Base-by-base conservation (phyloP, 139 green algal species). In the Volvox reticuliferus region DNA sequence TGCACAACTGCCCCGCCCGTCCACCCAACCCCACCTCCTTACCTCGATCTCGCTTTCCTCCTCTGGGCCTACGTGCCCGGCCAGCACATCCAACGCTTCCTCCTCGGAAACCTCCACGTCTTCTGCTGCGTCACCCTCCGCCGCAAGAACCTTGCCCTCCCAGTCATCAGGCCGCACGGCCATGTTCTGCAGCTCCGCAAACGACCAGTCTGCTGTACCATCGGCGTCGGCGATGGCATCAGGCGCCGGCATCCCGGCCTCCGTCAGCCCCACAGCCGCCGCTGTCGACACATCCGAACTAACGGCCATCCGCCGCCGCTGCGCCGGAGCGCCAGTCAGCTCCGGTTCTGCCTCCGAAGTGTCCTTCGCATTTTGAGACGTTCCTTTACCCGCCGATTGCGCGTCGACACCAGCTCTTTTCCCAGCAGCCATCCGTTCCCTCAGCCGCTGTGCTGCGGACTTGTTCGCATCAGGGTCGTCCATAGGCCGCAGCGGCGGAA, bases 361-460 rank as follows among this genome's bases (percentile, higher is more conserved):
- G n/a, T n/a, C n/a, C n/a, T n/a, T n/a, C n/a, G n/a, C n/a, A n/a
- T n/a, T n/a, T n/a, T n/a, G n/a, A n/a, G n/a, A n/a, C n/a, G n/a
- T n/a, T n/a, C n/a, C n/a, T n/a, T n/a, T n/a, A n/a, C n/a, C n/a
- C n/a, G 68, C 81, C 61, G 61, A 2, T 28, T 5, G 21, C 33
- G 73, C 75, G 24, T 18, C 36, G 12, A 32, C 32, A 79, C 79
- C 79, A 12, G 24, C 55, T 33, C 85, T 86, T 50, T 50, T 73
- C 22, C 68, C 77, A 0, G 21, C 80, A 26, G 80, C 80, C 36
- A 97, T 95, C 55, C 90, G 91, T 68, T 95, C 92, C 30, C 91
- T 92, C 0, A 98, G 90, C 82, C 94, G 88, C 92, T 96, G 90
- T 1, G 96, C 96, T 30, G 96, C 96, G 24, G 82, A 93, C 92